These are phyloP conservation scores for Citrullus amarus DNA, from an alignment of 306 rosid genomes.

Conservation along the genomic window DNA sequence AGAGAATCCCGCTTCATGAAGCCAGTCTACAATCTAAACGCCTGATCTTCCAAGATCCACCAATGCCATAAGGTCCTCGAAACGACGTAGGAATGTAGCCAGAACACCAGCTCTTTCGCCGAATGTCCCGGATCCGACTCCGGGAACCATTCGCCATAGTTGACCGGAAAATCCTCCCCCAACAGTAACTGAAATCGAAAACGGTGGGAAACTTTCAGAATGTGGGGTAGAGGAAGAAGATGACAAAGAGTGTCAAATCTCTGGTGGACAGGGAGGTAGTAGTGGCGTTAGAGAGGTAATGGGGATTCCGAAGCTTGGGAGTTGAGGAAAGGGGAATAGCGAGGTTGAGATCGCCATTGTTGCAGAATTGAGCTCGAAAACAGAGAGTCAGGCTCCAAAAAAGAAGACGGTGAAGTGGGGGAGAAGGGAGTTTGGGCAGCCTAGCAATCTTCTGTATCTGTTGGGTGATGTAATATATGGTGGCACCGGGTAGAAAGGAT, in stretches of 20 bases:
- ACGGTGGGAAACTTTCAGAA: slow-evolving; percentile 1
- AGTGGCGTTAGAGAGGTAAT: neutral
- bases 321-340: neutral
- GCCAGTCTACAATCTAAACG: slow-evolving; percentile 78
- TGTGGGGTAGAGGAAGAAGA: slow-evolving; percentile 2
- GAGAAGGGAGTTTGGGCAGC: neutral
- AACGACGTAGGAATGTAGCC: slow-evolving; percentile 85
- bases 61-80: slow-evolving; percentile 72
- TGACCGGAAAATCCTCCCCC: slow-evolving; percentile 46
- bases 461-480: neutral
- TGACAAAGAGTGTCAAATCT: neutral
- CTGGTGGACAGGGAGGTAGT: neutral
- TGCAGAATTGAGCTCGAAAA: neutral
- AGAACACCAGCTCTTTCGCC: slow-evolving; percentile 76
- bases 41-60: slow-evolving; percentile 78
- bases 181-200: slow-evolving; percentile 1
- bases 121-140: slow-evolving; percentile 21
- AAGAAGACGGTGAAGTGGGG: neutral
- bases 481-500: neutral
- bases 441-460: neutral
- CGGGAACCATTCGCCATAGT: slow-evolving; percentile 55
- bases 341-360: slow-evolving; percentile 9
- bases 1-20: slow-evolving; percentile 60
- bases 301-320: neutral
- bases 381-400: neutral